A percentile compares a stretch with the other conserved stretches of the same genome.
These are phyloP conservation scores for Macrophomina tecta DNA, from an alignment of 2,329 filamentous ascomycete species.

Conservation along the genomic window DNA sequence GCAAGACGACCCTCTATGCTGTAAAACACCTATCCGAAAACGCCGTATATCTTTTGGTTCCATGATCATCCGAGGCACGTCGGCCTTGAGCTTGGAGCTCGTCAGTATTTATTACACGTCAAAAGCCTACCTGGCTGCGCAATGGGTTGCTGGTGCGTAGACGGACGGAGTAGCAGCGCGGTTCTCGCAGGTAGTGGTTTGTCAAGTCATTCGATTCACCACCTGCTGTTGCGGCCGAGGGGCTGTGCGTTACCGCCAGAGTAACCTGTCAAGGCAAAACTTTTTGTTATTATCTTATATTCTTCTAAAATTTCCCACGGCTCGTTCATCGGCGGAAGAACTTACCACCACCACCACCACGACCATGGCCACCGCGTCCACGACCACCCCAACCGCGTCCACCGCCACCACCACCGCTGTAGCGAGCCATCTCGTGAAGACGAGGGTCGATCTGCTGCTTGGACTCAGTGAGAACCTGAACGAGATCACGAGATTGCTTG, in stretches of 20 bases:
- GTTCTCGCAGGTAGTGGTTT: slow-evolving; percentile 1
- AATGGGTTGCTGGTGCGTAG: neutral
- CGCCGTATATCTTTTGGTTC: slow-evolving; percentile 25
- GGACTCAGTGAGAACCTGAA: slow-evolving; percentile 89
- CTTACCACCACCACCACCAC: slow-evolving; percentile 60
- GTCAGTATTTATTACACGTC: slow-evolving; percentile 23
- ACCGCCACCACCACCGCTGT: slow-evolving; percentile 81
- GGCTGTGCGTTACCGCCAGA: slow-evolving; percentile 46
- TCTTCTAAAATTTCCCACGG: slow-evolving; percentile 1
- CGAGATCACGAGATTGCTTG: slow-evolving; percentile 86
- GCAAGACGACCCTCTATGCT: slow-evolving; percentile 19
- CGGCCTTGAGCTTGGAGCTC: slow-evolving; percentile 5
- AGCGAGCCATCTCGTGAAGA: slow-evolving; percentile 94
- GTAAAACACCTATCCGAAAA: slow-evolving; percentile 24
- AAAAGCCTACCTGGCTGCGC: slow-evolving; percentile 23
- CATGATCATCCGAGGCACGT: slow-evolving; percentile 12
- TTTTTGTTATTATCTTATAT: slow-evolving; percentile 22
- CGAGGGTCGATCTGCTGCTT: slow-evolving; percentile 98
- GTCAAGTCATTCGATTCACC: slow-evolving; percentile 38
- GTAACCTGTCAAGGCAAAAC: slow-evolving; percentile 13
- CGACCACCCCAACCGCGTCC: slow-evolving; percentile 71
- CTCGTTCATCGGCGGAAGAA: slow-evolving; percentile 26
- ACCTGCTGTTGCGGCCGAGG: slow-evolving; percentile 46
- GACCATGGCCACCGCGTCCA: slow-evolving; percentile 70
- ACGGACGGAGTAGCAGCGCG: neutral